Evolutionary conservation across 164 flowering plant species (phyloP), one percentile per base, ranked within the genome.

Genomic region (Vitis rotundifolia): DNA sequence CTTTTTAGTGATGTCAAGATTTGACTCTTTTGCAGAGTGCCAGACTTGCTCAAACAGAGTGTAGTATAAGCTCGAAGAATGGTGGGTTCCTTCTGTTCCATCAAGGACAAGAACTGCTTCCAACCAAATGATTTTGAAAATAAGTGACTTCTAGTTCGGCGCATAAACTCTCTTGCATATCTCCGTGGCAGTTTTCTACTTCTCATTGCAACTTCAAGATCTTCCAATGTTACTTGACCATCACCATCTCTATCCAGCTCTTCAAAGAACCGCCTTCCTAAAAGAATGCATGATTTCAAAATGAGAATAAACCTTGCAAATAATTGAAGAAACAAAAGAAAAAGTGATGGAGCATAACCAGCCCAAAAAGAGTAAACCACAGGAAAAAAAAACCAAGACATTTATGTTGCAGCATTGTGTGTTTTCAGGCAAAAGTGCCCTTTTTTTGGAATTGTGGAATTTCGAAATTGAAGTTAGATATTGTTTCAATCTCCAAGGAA

Each of bases 11-110:
- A 95, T 55, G 92, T 86, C 82, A 95, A 61, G 14, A 95, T 87
- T 81, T 95, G 90, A 82, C 88, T 90, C 74, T 93, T 95, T 77
- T 95, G 92, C 68, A 95, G 76, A 1, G 98, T 95, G 29, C 99
- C 99, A 18, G 97, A 93, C 79, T 93, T 91, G 90, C 92, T 95
- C 73, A 95, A 81, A 82, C 99, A 91, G 22, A 95, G 84, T 76
- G 98, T 85, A 29, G 97, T 95, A 79, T 95, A 95, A 55, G 99
- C 99, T 37, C 98, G 88, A 26, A 95, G 92, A 77, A 95, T 93
- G 37, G 97, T 95, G 29, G 98, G 92, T 75, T 93, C 99, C 78
- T 88, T 93, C 84, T 95, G 99, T 72, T 95, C 98, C 99, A 95
- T 93, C 73, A 95, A 78, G 53, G 96, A 83, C 53, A 89, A 76